Percentiles rank a stretch among this genome's conserved stretches.
phyloP scores from a whole-genome alignment of 805 yeast genomes.

The Maudiozyma barnettii region DNA sequence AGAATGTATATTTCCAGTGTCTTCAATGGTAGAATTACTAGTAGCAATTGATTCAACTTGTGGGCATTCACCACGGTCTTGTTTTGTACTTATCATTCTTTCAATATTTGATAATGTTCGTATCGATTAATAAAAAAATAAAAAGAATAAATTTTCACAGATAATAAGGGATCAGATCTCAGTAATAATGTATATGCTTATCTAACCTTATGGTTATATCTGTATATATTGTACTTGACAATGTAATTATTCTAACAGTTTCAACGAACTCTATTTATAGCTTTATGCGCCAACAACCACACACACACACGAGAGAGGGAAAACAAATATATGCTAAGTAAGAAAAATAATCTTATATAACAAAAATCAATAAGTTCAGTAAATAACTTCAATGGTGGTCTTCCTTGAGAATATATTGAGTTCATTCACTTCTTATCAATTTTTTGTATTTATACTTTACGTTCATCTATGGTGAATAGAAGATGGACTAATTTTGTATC shows the following conservation, averaged over 20 bases:
- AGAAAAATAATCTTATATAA: no score
- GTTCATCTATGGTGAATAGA: background rate
- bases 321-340: no score
- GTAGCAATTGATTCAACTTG: background rate
- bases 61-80: background rate
- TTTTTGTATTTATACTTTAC: background rate
- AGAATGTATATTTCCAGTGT: background rate
- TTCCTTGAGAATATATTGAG: no score
- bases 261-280: background rate
- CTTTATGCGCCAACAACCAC: background rate
- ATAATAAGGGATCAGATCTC: no score
- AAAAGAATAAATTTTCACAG: no score
- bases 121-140: background rate
- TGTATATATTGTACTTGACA: no score
- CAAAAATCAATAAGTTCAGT: no score
- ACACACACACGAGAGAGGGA: background rate
- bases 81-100: background rate
- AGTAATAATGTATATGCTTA: no score
- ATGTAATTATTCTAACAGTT: no score
- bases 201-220: no score
- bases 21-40: background rate
- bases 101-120: background rate
- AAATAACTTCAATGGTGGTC: no score
- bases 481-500: background rate
- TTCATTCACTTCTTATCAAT: background rate